phyloP scores from a whole-genome alignment of 225 moss, liverwort and hornwort species.

The Asterella californica region DNA sequence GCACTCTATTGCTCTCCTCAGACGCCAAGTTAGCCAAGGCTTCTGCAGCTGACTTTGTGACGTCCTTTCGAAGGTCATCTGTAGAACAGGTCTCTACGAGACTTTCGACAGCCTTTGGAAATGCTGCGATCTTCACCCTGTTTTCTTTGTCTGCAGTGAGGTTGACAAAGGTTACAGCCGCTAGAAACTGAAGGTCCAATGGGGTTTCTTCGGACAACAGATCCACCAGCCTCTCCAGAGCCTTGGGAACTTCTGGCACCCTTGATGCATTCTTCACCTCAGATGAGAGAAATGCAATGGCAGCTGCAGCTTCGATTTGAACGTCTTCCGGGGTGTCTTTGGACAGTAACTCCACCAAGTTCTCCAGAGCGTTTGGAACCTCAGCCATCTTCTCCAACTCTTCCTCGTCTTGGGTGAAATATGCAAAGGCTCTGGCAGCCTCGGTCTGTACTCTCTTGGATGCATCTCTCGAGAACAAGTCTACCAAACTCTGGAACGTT shows the following conservation, averaged over 20 bases:
- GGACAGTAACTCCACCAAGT: constrained; percentile 11
- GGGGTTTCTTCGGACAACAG: constrained; percentile 3
- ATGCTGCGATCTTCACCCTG: constrained; percentile 9
- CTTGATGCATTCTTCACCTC: constrained; percentile 1
- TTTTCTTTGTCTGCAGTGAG: constrained; percentile 2
- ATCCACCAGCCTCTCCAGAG: constrained; percentile 5
- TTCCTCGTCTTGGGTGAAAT: not conserved
- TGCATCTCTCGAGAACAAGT: constrained; percentile 1
- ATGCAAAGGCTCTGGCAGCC: constrained; percentile 7
- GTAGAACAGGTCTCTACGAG: not conserved
- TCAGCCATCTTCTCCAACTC: constrained; percentile 11
- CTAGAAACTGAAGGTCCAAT: not conserved
- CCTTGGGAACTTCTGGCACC: not conserved
- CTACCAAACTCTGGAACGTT: constrained; percentile 4
- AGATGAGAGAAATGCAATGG: constrained; percentile 8
- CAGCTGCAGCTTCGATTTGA: constrained; percentile 2
- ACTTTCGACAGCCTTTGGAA: constrained; percentile 5
- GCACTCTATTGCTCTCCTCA: not conserved
- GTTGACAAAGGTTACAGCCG: constrained; percentile 1
- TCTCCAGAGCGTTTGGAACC: constrained; percentile 12
- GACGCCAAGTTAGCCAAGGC: constrained; percentile 7
- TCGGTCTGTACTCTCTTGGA: not conserved
- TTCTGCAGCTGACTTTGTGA: constrained; percentile 6
- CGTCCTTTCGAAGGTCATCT: constrained; percentile 1
- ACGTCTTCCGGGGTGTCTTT: not conserved